Evolutionary conservation across 257 asterid species (phyloP).

Genomic region (Solanum habrochaites): DNA sequence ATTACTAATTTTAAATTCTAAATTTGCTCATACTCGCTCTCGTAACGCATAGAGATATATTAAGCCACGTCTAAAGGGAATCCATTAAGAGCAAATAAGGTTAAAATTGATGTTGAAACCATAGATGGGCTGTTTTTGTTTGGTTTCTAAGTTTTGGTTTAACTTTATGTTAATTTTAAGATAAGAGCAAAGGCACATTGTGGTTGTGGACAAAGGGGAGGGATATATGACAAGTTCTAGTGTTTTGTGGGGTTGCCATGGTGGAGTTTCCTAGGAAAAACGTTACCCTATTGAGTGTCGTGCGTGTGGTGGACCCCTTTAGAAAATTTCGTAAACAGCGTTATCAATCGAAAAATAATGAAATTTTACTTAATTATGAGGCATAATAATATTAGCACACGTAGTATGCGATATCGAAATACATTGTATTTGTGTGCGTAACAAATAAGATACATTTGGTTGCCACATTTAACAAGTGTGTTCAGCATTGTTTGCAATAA

Average conservation of each 20-base stretch:
- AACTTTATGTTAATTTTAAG: neutral
- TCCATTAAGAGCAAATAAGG: neutral
- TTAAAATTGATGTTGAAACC: neutral
- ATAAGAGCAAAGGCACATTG: neutral
- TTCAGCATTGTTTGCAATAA: neutral
- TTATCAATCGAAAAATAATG: too few relatives aligned
- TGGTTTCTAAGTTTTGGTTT: constrained; percentile 13
- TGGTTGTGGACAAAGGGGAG: constrained; percentile 38
- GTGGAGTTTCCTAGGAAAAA: constrained; percentile 8
- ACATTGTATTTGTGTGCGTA: neutral
- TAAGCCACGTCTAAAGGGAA: neutral
- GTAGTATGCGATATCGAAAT: neutral
- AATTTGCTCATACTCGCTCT: neutral
- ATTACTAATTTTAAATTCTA: neutral
- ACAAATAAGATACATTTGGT: neutral
- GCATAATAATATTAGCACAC: too few relatives aligned
- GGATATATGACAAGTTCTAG: constrained; percentile 21
- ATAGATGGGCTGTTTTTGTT: constrained; percentile 30
- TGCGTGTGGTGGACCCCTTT: constrained; percentile 21
- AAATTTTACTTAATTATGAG: too few relatives aligned
- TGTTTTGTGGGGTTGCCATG: constrained; percentile 7
- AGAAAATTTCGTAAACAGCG: neutral
- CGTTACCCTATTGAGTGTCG: constrained; percentile 32
- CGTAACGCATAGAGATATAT: neutral
- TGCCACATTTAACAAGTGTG: too few relatives aligned